Evolutionary conservation across 2,329 filamentous ascomycete genomes (phyloP).

Genomic region (Tolypocladium endophyticum): DNA sequence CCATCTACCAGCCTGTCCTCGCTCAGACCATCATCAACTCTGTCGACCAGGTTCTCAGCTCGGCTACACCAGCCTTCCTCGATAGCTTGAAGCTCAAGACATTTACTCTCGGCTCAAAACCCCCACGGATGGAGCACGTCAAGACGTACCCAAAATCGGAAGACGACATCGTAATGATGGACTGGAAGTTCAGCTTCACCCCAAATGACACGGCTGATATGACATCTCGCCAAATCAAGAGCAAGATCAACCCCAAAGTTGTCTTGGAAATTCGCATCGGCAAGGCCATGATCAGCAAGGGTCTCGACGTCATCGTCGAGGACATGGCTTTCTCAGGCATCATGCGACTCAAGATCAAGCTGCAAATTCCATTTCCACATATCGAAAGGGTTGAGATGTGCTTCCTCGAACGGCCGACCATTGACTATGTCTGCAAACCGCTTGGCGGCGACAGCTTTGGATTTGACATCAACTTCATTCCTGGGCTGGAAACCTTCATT

Average conservation of each 20-base stretch:
- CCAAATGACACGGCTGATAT: constrained; percentile 90
- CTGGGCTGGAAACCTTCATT: constrained; percentile 87
- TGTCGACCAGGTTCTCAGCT: constrained; percentile 92
- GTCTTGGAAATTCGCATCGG: constrained; percentile 90
- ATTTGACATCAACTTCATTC: constrained; percentile 99
- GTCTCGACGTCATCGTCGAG: constrained; percentile 93
- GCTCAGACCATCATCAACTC: constrained; percentile 86
- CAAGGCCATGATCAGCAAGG: constrained; percentile 95
- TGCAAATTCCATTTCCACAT: constrained; percentile 91
- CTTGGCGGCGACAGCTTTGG: constrained; percentile 90
- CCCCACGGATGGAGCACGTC: constrained; percentile 91
- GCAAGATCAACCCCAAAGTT: constrained; percentile 94
- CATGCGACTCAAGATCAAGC: constrained; percentile 96
- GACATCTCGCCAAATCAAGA: constrained; percentile 80
- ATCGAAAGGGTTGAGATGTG: constrained; percentile 92
- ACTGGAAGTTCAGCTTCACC: constrained; percentile 99
- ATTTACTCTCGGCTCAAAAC: constrained; percentile 90
- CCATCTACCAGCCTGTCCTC: constrained; percentile 91
- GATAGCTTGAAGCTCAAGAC: constrained; percentile 90
- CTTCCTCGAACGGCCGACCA: constrained; percentile 78
- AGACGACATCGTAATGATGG: constrained; percentile 94
- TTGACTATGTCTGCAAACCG: constrained; percentile 97
- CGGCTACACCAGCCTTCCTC: constrained; percentile 80
- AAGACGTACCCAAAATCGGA: constrained; percentile 96
- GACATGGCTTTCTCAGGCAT: constrained; percentile 93